Conservation (phyloP, 768 basidiomycete species). For the Lactarius tabidus region DNA sequence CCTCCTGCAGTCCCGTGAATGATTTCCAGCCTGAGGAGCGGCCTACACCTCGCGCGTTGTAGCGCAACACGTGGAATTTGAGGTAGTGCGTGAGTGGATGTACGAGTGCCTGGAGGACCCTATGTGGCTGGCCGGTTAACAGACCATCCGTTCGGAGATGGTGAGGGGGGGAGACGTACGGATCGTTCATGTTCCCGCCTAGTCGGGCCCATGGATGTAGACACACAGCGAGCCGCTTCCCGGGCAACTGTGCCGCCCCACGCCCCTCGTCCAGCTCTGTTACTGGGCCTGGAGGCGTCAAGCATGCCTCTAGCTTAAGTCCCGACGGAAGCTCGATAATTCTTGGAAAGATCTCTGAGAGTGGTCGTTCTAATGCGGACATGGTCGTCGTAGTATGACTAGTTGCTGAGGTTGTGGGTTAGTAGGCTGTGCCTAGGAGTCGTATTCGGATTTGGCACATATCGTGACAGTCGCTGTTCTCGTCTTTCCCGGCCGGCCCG, state of each 20-base stretch:
- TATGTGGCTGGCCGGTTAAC: conserved; percentile 27
- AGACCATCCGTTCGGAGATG: background rate
- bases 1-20: conserved; percentile 68
- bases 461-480: background rate
- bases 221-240: conserved; percentile 57
- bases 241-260: background rate
- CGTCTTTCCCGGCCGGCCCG: background rate
- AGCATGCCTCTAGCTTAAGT: conserved; percentile 16
- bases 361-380: conserved; percentile 9
- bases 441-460: background rate
- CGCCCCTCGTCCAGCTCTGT: conserved; percentile 22
- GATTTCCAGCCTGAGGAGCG: conserved; percentile 69
- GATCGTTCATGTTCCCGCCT: conserved; percentile 71
- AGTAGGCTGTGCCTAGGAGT: background rate
- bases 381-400: background rate
- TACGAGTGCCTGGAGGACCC: conserved; percentile 44
- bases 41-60: conserved; percentile 78
- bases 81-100: conserved; percentile 39
- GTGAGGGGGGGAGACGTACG: conserved; percentile 45
- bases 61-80: conserved; percentile 59
- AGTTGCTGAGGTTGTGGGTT: background rate
- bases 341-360: conserved; percentile 11
- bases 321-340: conserved; percentile 22
- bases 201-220: conserved; percentile 87
- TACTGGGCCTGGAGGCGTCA: conserved; percentile 16